Evolutionary conservation across 1,284 basidiomycete genomes (phyloP).

Genomic region (Ustilago shanxiensis): DNA sequence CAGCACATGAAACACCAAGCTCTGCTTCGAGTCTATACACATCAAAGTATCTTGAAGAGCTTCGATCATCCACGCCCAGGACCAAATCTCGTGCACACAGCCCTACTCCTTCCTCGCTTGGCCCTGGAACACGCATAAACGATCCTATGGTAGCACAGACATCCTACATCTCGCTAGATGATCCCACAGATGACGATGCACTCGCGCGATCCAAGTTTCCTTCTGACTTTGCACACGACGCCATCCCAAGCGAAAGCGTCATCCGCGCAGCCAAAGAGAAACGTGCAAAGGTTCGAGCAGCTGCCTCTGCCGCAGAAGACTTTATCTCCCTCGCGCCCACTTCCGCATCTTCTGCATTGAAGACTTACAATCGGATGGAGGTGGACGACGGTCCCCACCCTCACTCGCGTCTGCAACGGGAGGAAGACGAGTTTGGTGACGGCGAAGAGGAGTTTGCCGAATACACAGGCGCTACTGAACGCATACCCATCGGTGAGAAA

Average conservation of each 20-base stretch:
- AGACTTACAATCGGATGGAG: slow-evolving; percentile 17
- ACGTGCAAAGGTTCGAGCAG: slow-evolving; percentile 37
- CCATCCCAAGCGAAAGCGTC: slow-evolving; percentile 54
- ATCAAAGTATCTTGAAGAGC: slow-evolving; percentile 39
- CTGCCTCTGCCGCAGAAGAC: slow-evolving; percentile 26
- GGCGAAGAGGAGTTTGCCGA: slow-evolving; percentile 66
- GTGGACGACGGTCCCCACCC: slow-evolving; percentile 55
- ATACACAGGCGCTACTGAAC: slow-evolving; percentile 63
- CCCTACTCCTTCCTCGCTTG: slow-evolving; percentile 7
- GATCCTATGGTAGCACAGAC: slow-evolving; percentile 34
- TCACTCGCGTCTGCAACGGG: slow-evolving; percentile 57
- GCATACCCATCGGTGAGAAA: slow-evolving; percentile 58
- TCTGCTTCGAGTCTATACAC: slow-evolving; percentile 22
- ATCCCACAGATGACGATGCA: background rate
- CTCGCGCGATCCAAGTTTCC: slow-evolving; percentile 36
- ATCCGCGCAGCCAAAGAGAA: slow-evolving; percentile 60
- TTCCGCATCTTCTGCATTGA: slow-evolving; percentile 1
- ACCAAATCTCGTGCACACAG: slow-evolving; percentile 20
- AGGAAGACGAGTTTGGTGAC: slow-evolving; percentile 64
- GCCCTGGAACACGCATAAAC: slow-evolving; percentile 25
- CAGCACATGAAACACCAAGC: slow-evolving; percentile 3
- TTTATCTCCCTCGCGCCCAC: slow-evolving; percentile 49
- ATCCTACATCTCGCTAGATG: slow-evolving; percentile 12
- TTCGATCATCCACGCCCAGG: slow-evolving; percentile 38
- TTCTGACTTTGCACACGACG: slow-evolving; percentile 31